Percentiles rank a stretch among this genome's conserved stretches.
phyloP scores from a whole-genome alignment of 2,329 filamentous ascomycete species.

The Paraconiothyrium brasiliense region DNA sequence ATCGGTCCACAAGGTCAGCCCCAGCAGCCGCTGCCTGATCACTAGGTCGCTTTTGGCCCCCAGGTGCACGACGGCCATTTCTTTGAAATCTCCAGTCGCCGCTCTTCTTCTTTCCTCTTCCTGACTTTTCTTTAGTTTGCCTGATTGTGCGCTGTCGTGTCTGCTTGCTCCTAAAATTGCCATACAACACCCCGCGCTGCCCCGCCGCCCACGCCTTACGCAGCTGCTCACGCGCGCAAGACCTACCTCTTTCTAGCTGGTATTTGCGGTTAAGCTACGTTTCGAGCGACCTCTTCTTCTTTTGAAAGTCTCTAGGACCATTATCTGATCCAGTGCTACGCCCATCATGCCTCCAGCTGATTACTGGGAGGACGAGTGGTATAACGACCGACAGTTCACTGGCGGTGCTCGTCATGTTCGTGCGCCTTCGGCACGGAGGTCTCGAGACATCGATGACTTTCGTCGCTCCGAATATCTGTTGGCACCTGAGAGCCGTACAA shows the following conservation, averaged over 20 bases:
- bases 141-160: constrained; percentile 10
- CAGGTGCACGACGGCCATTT: constrained; percentile 23
- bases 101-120: constrained; percentile 25
- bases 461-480: constrained; percentile 41
- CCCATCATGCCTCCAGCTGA: constrained; percentile 37
- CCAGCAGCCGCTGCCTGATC: constrained; percentile 34
- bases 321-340: neutral
- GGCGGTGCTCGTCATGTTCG: constrained; percentile 46
- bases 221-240: constrained; percentile 7
- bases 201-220: constrained; percentile 11
- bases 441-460: constrained; percentile 28
- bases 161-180: constrained; percentile 9
- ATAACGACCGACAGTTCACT: constrained; percentile 25
- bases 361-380: constrained; percentile 47
- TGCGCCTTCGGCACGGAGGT: constrained; percentile 26
- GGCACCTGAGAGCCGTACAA: constrained; percentile 36
- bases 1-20: constrained; percentile 30
- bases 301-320: neutral
- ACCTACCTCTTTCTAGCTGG: neutral
- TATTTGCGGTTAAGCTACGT: neutral
- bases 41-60: constrained; percentile 29
- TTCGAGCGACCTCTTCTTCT: neutral
- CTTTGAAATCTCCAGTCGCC: constrained; percentile 24
- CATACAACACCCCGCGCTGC: constrained; percentile 3
- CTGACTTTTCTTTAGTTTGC: constrained; percentile 20